phyloP scores from a whole-genome alignment of 345 rosid species.

The Pistacia atlantica region DNA sequence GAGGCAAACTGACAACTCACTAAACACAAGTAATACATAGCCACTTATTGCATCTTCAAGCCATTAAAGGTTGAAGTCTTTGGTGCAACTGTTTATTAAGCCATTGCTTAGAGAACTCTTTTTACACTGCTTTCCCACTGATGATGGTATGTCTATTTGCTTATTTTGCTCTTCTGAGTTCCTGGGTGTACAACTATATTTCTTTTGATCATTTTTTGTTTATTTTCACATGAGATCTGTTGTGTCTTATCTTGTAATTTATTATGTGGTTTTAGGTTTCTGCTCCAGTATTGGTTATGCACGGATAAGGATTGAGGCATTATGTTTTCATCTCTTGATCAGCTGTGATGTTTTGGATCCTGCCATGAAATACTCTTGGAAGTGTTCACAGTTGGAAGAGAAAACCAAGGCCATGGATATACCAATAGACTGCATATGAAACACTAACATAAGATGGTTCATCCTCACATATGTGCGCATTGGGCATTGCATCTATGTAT shows the following conservation, averaged over 20 bases:
- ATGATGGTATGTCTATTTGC: constrained; percentile 30
- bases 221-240: constrained; percentile 5
- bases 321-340: constrained; percentile 76
- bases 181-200: background rate
- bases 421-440: background rate
- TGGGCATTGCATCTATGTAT: background rate
- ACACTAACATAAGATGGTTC: background rate
- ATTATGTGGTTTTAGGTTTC: constrained; percentile 32
- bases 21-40: background rate
- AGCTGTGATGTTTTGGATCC: constrained; percentile 77
- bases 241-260: constrained; percentile 4
- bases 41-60: constrained; percentile 54
- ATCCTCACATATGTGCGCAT: too few species aligned
- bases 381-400: constrained; percentile 52
- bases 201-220: background rate
- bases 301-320: constrained; percentile 74
- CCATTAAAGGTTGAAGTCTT: constrained; percentile 58
- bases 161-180: constrained; percentile 19
- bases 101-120: constrained; percentile 67
- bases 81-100: constrained; percentile 40
- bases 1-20: background rate
- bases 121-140: constrained; percentile 45
- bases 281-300: constrained; percentile 58
- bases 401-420: constrained; percentile 2
- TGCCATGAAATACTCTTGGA: constrained; percentile 67